These are phyloP conservation scores for Coprinopsis sp. DNA, from an alignment of 768 basidiomycete genomes.

Conservation along the genomic window DNA sequence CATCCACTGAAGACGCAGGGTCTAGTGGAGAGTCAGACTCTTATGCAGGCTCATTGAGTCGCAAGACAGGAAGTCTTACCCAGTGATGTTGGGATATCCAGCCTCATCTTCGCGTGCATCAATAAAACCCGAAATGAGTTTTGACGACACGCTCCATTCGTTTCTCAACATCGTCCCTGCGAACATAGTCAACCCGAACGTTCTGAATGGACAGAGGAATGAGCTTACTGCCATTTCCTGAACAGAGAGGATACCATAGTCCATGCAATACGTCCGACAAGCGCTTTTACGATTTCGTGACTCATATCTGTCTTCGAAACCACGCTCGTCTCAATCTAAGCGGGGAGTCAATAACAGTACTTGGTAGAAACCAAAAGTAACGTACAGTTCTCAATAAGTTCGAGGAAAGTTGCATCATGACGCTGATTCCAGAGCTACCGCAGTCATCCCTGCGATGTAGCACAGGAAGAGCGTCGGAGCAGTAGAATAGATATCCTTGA, in stretches of 20 bases:
- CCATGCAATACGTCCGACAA: too few species aligned
- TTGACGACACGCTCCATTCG: constrained; percentile 16
- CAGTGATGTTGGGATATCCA: constrained; percentile 22
- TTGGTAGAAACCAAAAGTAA: too few species aligned
- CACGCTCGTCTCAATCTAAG: too few species aligned
- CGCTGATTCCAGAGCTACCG: constrained; percentile 22
- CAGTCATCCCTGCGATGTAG: constrained; percentile 17
- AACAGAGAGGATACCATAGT: too few species aligned
- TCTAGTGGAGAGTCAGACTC: constrained; percentile 11
- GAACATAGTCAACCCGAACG: neutral
- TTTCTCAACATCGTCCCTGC: constrained; percentile 10
- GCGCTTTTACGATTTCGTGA: too few species aligned
- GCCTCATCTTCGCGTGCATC: constrained; percentile 19
- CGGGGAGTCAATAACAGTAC: too few species aligned
- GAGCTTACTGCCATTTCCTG: too few species aligned
- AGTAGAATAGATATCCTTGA: constrained; percentile 19
- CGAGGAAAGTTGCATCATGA: constrained; percentile 24
- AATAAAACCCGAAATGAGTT: constrained; percentile 23
- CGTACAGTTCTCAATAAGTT: constrained; percentile 16
- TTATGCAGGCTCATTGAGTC: neutral
- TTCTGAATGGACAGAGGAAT: neutral
- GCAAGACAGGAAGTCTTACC: constrained; percentile 13
- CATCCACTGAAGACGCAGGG: constrained; percentile 15
- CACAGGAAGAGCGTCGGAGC: constrained; percentile 18
- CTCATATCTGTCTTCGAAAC: too few species aligned